phyloP scores from a whole-genome alignment of 179 eudicot species.

The Camellia oleifera region DNA sequence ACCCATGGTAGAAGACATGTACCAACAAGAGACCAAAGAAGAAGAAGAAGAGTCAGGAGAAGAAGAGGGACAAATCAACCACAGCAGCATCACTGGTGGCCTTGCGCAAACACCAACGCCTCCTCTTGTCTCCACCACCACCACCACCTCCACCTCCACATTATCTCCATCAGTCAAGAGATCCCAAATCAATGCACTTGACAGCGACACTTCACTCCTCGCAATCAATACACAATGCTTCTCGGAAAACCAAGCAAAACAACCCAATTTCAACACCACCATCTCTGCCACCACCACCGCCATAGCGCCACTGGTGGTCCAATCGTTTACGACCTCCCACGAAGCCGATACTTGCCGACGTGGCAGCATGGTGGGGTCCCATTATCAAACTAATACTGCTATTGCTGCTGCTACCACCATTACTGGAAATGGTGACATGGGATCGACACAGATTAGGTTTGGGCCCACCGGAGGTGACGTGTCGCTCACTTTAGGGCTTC shows the following conservation, averaged over 20 bases:
- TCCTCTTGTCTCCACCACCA: background rate
- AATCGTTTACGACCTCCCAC: background rate
- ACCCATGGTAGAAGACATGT: constrained; percentile 77
- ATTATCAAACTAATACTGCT: background rate
- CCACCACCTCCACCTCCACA: background rate
- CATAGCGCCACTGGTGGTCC: background rate
- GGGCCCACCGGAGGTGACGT: constrained; percentile 53
- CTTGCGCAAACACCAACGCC: constrained; percentile 36
- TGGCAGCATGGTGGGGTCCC: background rate
- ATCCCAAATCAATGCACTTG: constrained; percentile 29
- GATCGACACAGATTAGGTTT: constrained; percentile 47
- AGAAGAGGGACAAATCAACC: background rate
- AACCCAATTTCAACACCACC: background rate
- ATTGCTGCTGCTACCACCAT: background rate
- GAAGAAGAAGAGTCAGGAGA: constrained; percentile 14
- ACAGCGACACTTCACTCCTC: constrained; percentile 41
- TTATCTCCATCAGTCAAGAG: constrained; percentile 13
- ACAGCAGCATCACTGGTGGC: background rate
- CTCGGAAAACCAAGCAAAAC: constrained; percentile 32
- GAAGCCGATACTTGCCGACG: background rate
- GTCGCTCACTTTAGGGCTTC: constrained; percentile 73
- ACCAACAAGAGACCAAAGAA: constrained; percentile 57
- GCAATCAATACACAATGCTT: constrained; percentile 28
- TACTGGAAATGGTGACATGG: constrained; percentile 15
- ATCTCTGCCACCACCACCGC: background rate